phyloP scores from a whole-genome alignment of 768 basidiomycete species.

The Boletus edulis region DNA sequence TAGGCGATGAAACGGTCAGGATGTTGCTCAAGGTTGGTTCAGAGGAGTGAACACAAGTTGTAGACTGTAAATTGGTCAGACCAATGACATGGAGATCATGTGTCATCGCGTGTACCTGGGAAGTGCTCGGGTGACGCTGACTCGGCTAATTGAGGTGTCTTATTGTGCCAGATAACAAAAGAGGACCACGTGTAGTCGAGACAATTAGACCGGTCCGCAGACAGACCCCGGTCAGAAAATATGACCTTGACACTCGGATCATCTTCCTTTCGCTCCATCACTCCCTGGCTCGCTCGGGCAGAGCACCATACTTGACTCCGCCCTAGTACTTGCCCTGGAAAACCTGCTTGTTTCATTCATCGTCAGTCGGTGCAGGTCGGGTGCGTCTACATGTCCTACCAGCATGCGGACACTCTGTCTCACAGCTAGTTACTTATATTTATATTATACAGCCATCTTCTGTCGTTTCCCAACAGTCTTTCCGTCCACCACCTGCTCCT shows the following conservation, averaged over 20 bases:
- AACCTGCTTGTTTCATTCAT: too few species aligned
- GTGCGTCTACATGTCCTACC: background rate
- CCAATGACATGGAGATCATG: too few species aligned
- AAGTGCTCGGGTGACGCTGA: too few species aligned
- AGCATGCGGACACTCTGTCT: background rate
- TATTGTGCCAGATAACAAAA: constrained; percentile 31
- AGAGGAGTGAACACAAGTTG: constrained; percentile 1
- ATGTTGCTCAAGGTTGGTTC: constrained; percentile 18
- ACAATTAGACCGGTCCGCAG: too few species aligned
- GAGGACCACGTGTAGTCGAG: too few species aligned
- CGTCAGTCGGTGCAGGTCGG: background rate
- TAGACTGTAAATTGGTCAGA: too few species aligned
- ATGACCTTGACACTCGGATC: constrained; percentile 5
- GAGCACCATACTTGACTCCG: background rate
- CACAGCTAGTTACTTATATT: background rate
- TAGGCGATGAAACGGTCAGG: constrained; percentile 38
- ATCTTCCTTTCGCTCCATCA: background rate
- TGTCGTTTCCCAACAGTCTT: background rate
- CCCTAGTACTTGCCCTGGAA: background rate
- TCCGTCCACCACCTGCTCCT: too few species aligned
- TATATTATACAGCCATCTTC: background rate
- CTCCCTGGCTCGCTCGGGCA: background rate
- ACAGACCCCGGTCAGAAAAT: constrained; percentile 7
- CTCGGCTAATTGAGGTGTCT: constrained; percentile 1
- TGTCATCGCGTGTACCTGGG: too few species aligned